Evolutionary conservation across 768 basidiomycete species (phyloP), one percentile per base, ranked within the genome.

Genomic region (Paxillus involutus): DNA sequence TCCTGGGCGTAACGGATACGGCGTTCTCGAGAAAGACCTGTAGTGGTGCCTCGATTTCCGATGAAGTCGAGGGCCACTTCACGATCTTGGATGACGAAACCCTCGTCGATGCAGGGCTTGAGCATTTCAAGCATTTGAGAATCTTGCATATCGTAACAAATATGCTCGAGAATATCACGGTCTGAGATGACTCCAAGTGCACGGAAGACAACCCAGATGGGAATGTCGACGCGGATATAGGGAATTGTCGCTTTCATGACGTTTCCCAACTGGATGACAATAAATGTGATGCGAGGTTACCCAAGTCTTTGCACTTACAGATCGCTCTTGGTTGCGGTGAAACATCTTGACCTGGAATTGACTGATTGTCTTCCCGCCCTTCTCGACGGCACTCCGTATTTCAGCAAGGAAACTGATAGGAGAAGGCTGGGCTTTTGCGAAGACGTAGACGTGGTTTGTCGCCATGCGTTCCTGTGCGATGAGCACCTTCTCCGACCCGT

Each of bases 391-490:
- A 71, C 92, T 94, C 56, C 96, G 88, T 71, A 99, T 97, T 71
- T 98, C 95, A 36, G 97, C 94, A 41, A 98, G 82, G 74, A 96
- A 97, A 59, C 86, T 93, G 63, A 97, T 91, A 2, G 95, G 94
- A 16, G 94, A 95, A 4, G 96, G 95, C 61, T 96, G 93, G 0
- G 92, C 92, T 73, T 98, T 99, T 48, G 95, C 94, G 65, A 99
- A 99, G 49, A 98, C 94, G 72, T 98, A 99, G 60, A 99, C 97
- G 66, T 97, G 95, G 75, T 99, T 99, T 21, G 94, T 95, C 10
- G 97, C 96, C 95, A 98, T 98, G 49, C 97, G 86, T 71, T 99
- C 97, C 71, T 99, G 97, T 2, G 97, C 97, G 71, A 99, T 99
- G 57, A 99, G 79, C n/a, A 99, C 97, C 72, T 99, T 99, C 71